Conservation (phyloP, 768 basidiomycete species). For the Candolleomyces efflorescens region DNA sequence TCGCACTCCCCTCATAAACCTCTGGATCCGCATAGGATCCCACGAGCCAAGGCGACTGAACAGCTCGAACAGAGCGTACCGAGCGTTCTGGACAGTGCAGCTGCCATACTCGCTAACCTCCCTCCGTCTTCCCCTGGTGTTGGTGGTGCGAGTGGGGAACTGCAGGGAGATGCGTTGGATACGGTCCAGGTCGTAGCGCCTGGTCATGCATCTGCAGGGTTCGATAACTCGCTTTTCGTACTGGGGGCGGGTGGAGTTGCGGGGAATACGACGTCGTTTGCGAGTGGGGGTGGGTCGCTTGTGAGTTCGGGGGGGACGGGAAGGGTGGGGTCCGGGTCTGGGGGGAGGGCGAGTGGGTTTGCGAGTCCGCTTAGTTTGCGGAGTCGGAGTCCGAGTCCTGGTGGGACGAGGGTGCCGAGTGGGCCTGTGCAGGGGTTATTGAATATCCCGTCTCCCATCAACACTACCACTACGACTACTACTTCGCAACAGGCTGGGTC, state of each 20-base stretch:
- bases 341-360: slow-evolving; percentile 45
- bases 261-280: too few species aligned
- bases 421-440: slow-evolving; percentile 29
- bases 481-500: slow-evolving; percentile 28
- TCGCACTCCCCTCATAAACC: slow-evolving; percentile 3
- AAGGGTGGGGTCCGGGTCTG: too few species aligned
- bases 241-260: too few species aligned
- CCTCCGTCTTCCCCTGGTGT: too few species aligned
- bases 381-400: slow-evolving; percentile 65
- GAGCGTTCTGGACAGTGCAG: slow-evolving; percentile 80
- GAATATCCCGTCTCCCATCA: slow-evolving; percentile 39
- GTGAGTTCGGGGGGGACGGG: too few species aligned
- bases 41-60: slow-evolving; percentile 68
- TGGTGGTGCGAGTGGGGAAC: too few species aligned
- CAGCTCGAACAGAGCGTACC: slow-evolving; percentile 75
- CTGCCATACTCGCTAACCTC: slow-evolving; percentile 54
- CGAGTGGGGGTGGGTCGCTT: too few species aligned
- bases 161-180: slow-evolving; percentile 26
- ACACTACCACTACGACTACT: slow-evolving; percentile 48
- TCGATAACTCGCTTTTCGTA: too few species aligned
- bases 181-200: slow-evolving; percentile 61
- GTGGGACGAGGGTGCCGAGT: slow-evolving; percentile 19
- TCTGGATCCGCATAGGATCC: slow-evolving; percentile 68
- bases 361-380: slow-evolving; percentile 66
- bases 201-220: slow-evolving; percentile 10